phyloP scores from a whole-genome alignment of 1,139 yeast genomes.

The Taphrina communis region DNA sequence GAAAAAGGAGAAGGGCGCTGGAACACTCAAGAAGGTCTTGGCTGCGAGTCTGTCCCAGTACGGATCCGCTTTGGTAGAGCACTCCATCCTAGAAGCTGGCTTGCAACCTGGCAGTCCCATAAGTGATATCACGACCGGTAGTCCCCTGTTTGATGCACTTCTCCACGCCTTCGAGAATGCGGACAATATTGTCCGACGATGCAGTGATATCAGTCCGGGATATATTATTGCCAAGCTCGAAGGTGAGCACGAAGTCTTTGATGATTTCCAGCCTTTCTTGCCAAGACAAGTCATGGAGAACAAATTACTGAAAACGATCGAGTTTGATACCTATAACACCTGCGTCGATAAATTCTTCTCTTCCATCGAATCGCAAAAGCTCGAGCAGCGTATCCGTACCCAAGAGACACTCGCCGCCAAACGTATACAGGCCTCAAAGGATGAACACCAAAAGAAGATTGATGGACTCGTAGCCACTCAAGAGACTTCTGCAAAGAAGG shows the following conservation, averaged over 20 bases:
- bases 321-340: conserved; percentile 69
- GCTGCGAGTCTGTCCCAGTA: conserved; percentile 74
- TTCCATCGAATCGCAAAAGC: conserved; percentile 79
- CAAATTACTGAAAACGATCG: conserved; percentile 51
- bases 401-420: conserved; percentile 77
- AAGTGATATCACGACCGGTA: conserved; percentile 57
- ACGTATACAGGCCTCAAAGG: conserved; percentile 73
- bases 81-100: conserved; percentile 50
- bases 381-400: conserved; percentile 72
- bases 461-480: conserved; percentile 71
- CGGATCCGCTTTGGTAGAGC: conserved; percentile 77
- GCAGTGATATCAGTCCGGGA: conserved; percentile 58
- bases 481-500: conserved; percentile 67
- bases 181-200: conserved; percentile 53
- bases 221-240: conserved; percentile 66
- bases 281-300: conserved; percentile 58
- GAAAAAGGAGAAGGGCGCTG: conserved; percentile 49
- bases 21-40: conserved; percentile 71
- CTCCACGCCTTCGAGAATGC: conserved; percentile 60
- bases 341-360: conserved; percentile 86
- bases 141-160: conserved; percentile 47
- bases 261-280: conserved; percentile 84
- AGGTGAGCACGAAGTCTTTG: conserved; percentile 55
- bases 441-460: conserved; percentile 74
- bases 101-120: conserved; percentile 52